Percentiles rank a stretch among this genome's conserved stretches.
Conservation (phyloP, 2,329 filamentous ascomycete genomes). For the Trichophyton equinum region DNA sequence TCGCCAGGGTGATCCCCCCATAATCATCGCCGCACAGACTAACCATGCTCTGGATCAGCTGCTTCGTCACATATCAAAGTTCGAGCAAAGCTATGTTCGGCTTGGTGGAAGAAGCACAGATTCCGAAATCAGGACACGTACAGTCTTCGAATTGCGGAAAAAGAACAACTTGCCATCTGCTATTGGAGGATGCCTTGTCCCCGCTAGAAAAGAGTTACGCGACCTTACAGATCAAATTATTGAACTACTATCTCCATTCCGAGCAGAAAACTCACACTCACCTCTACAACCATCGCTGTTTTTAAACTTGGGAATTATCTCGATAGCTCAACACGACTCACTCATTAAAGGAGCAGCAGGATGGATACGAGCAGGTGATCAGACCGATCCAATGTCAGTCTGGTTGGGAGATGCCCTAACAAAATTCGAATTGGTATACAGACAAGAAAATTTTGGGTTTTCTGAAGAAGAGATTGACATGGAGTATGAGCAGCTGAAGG, state of each 20-base stretch:
- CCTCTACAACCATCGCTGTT: slow-evolving; percentile 47
- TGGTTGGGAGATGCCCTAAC: slow-evolving; percentile 46
- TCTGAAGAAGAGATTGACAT: slow-evolving; percentile 49
- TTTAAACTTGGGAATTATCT: slow-evolving; percentile 45
- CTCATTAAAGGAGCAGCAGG: slow-evolving; percentile 39
- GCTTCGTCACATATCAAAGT: slow-evolving; percentile 49
- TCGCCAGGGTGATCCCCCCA: slow-evolving; percentile 45
- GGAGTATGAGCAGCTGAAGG: slow-evolving; percentile 48
- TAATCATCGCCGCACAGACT: slow-evolving; percentile 74
- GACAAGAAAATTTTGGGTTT: slow-evolving; percentile 39
- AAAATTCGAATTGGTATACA: slow-evolving; percentile 33
- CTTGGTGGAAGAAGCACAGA: slow-evolving; percentile 60
- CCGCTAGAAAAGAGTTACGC: slow-evolving; percentile 33
- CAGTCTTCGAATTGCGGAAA: slow-evolving; percentile 50
- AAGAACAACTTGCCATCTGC: slow-evolving; percentile 22
- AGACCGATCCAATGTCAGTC: slow-evolving; percentile 33
- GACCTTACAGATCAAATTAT: slow-evolving; percentile 31
- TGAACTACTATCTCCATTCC: slow-evolving; percentile 34
- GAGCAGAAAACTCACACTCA: slow-evolving; percentile 21
- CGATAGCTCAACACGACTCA: slow-evolving; percentile 49
- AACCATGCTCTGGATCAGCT: slow-evolving; percentile 86
- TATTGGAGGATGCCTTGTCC: slow-evolving; percentile 29
- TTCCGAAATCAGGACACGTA: slow-evolving; percentile 50
- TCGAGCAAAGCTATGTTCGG: slow-evolving; percentile 51
- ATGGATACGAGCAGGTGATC: slow-evolving; percentile 29